Evolutionary conservation across 2,329 filamentous ascomycete species (phyloP).

Genomic region (Colletotrichum kahawae): DNA sequence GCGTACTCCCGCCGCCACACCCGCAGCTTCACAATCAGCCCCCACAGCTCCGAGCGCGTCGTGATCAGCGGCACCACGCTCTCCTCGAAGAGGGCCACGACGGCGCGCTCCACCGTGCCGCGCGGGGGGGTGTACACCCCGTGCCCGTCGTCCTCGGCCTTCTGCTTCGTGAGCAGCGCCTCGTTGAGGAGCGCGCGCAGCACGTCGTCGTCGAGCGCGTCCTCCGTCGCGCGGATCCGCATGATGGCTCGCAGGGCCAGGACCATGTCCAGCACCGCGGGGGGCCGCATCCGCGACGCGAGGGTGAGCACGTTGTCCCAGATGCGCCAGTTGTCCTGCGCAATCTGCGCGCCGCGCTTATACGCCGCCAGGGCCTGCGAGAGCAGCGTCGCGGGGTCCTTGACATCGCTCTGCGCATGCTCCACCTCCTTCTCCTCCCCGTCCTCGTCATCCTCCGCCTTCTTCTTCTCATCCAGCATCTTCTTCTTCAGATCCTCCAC

Average conservation of each 20-base stretch:
- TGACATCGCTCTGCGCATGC: slow-evolving; percentile 21
- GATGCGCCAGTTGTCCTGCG: slow-evolving; percentile 87
- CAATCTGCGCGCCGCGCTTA: slow-evolving; percentile 83
- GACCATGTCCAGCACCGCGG: slow-evolving; percentile 77
- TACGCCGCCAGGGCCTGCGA: slow-evolving; percentile 82
- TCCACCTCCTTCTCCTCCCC: slow-evolving; percentile 12
- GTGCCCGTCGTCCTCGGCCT: slow-evolving; percentile 34
- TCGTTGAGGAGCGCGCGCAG: slow-evolving; percentile 76
- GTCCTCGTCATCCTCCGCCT: slow-evolving; percentile 30
- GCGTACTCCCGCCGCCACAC: slow-evolving; percentile 74
- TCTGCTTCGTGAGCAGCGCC: slow-evolving; percentile 55
- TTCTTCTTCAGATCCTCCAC: slow-evolving; percentile 39
- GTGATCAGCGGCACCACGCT: slow-evolving; percentile 85
- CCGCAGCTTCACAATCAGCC: slow-evolving; percentile 72
- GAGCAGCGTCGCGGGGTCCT: slow-evolving; percentile 66
- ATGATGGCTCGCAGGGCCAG: slow-evolving; percentile 77
- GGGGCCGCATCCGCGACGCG: slow-evolving; percentile 76
- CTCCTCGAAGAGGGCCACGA: slow-evolving; percentile 76
- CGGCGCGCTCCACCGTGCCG: slow-evolving; percentile 65
- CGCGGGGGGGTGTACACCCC: slow-evolving; percentile 47
- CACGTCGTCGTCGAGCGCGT: slow-evolving; percentile 76
- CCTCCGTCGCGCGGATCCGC: slow-evolving; percentile 78
- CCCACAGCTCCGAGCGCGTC: slow-evolving; percentile 76
- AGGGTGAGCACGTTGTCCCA: slow-evolving; percentile 97
- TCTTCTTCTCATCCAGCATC: slow-evolving; percentile 20